Base-by-base conservation (phyloP, 495 filamentous ascomycete species). In the Pyrenula aspistea region DNA sequence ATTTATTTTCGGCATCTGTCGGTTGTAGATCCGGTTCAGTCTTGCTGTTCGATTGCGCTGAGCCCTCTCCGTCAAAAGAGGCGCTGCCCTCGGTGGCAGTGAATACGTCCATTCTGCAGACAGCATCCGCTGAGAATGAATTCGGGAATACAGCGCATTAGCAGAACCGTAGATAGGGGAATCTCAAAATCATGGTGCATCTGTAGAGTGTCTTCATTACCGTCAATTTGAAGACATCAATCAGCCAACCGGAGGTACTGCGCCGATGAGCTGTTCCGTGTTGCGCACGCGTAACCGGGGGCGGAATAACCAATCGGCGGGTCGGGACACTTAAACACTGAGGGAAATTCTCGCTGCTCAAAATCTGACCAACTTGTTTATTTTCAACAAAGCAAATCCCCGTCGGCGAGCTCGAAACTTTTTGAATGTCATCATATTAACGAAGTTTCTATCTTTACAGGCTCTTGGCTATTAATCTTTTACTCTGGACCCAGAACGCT, bases 1-100 rank as follows among this genome's bases (percentile, higher is more conserved):
- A 97, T 70, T 93, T 94, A 76, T 92, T 94, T 57, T 83, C 82
- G 25, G 80, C 80, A 57, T 85, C 82, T 12, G 71, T 69, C 21
- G 73, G 60, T 42, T 70, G 31, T 42, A 42, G 4, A 15, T 42
- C 15, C 31, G 4, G 8, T 42, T 42, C 31, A 42, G 15, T 42
- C 31, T 42, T 42, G 31, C 15, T 15, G 31, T 42, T 42, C 31
- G 31, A 15, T 15, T 4, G 4, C 15, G 31, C 31, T 8, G 4
- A 15, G 31, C 31, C 31, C 8, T 4, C 31, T 15, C 15, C 31
- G 8, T 42, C 48, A 53, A 58, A 55, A 12, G 57, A 61, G 51
- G 63, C 56, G 11, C 48, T 53, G 48, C 20, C 51, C 56, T 62
- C 63, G 22, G 53, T 56, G 24, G 52, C 54, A 36, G 57, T 54